Percentiles rank a stretch among this genome's conserved stretches.
Conservation (phyloP, 2,329 filamentous ascomycete species). For the Fusarium humuli region DNA sequence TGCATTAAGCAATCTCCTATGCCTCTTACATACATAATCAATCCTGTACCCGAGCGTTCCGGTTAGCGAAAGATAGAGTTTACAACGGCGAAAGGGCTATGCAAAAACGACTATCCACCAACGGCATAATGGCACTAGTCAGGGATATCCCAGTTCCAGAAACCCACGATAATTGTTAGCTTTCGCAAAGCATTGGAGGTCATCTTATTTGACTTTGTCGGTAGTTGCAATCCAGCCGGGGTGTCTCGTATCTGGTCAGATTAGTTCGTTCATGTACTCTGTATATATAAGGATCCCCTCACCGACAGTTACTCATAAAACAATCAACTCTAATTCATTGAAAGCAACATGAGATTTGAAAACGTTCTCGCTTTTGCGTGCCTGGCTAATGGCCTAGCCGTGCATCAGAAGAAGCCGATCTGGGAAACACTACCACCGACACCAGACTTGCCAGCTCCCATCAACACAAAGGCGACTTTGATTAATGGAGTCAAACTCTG, state of each 20-base stretch:
- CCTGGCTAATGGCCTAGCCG: constrained; percentile 37
- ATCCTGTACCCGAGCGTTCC: constrained; percentile 2
- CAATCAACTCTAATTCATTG: not conserved
- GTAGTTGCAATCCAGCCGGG: not conserved
- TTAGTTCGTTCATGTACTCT: not conserved
- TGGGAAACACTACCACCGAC: constrained; percentile 54
- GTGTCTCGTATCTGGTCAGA: constrained; percentile 14
- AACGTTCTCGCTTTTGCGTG: constrained; percentile 15
- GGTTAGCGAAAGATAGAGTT: constrained; percentile 23
- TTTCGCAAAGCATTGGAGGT: not conserved
- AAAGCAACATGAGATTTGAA: constrained; percentile 15
- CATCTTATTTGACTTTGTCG: not conserved
- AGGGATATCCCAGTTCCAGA: constrained; percentile 4
- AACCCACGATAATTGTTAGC: not conserved
- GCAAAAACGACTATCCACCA: constrained; percentile 9
- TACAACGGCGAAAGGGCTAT: constrained; percentile 2
- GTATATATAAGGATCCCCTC: constrained; percentile 2
- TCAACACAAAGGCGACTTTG: constrained; percentile 44
- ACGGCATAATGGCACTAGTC: not conserved
- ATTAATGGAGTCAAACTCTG: constrained; percentile 56
- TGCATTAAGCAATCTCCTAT: not conserved
- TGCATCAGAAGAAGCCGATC: constrained; percentile 44
- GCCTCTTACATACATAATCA: not conserved
- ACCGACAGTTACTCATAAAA: not conserved
- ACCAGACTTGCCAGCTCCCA: constrained; percentile 52